Conservation (phyloP, 2,329 filamentous ascomycete genomes). For the Epichloe coenophiala region DNA sequence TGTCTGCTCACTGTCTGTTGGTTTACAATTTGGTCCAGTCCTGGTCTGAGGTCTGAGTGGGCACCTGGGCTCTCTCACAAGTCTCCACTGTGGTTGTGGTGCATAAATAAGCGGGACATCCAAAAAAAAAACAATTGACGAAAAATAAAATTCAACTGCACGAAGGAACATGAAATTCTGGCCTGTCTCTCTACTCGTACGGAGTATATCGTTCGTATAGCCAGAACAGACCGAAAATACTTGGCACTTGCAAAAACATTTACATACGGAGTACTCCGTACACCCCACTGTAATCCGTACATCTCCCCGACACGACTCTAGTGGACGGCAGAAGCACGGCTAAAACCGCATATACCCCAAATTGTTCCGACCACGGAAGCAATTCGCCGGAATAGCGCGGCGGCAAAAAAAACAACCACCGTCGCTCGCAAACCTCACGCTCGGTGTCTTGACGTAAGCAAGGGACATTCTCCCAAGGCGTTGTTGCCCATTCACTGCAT, state of each 20-base stretch:
- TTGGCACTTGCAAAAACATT: no score
- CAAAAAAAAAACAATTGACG: no score
- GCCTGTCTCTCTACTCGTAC: no score
- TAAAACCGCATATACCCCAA: constrained; percentile 6
- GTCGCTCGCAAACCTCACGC: constrained; percentile 9
- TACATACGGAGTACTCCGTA: no score
- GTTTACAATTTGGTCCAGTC: not conserved
- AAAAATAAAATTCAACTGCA: no score
- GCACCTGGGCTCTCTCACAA: not conserved
- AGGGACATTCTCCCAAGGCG: constrained; percentile 10
- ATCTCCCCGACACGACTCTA: not conserved
- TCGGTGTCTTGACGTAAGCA: constrained; percentile 12
- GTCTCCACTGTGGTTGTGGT: not conserved
- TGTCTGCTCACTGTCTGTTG: no score
- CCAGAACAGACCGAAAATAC: no score
- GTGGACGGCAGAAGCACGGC: constrained; percentile 15
- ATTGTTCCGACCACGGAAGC: no score
- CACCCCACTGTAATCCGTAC: no score
- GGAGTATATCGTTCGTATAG: no score
- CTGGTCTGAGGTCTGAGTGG: not conserved
- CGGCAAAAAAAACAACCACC: constrained; percentile 10
- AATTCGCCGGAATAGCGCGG: constrained; percentile 13
- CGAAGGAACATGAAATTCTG: no score
- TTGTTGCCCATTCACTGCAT: not conserved
- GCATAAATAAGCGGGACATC: not conserved